phyloP scores from a whole-genome alignment of 1,284 basidiomycete species.

The Caloboletus firmus region DNA sequence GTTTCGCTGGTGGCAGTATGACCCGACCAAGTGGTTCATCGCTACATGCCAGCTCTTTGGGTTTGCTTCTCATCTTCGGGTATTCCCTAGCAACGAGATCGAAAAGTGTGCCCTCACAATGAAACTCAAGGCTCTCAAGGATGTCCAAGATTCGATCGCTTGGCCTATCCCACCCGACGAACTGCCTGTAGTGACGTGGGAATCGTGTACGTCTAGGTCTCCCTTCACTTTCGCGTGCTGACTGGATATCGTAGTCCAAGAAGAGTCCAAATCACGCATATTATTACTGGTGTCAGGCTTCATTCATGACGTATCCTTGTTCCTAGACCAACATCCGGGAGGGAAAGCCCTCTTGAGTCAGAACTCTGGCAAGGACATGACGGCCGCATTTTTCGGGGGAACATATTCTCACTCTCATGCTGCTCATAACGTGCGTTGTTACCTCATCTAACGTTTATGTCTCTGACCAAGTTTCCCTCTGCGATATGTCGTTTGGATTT shows the following conservation, averaged over 20 bases:
- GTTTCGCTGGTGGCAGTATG: conserved; percentile 71
- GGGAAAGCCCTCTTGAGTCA: conserved; percentile 62
- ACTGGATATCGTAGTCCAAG: conserved; percentile 49
- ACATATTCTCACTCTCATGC: conserved; percentile 83
- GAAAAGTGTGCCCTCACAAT: conserved; percentile 79
- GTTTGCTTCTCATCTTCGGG: conserved; percentile 74
- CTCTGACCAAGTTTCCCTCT: conserved; percentile 2
- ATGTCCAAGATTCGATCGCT: conserved; percentile 59
- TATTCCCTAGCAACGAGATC: conserved; percentile 88
- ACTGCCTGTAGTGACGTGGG: conserved; percentile 81
- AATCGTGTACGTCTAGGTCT: conserved; percentile 56
- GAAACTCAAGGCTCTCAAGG: conserved; percentile 76
- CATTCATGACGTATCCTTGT: conserved; percentile 81
- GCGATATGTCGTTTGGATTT: neutral
- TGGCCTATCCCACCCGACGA: conserved; percentile 70
- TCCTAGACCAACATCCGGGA: conserved; percentile 81
- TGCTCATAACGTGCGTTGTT: conserved; percentile 67
- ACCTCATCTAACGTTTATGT: neutral
- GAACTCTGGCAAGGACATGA: conserved; percentile 79
- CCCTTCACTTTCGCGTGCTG: conserved; percentile 3
- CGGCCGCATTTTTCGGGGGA: conserved; percentile 82
- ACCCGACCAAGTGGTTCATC: conserved; percentile 85
- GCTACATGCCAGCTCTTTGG: conserved; percentile 60
- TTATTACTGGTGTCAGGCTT: conserved; percentile 81
- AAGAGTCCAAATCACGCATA: conserved; percentile 62